These are phyloP conservation scores for Kernera saxatilis DNA, from an alignment of 345 rosid genomes.

Conservation along the genomic window DNA sequence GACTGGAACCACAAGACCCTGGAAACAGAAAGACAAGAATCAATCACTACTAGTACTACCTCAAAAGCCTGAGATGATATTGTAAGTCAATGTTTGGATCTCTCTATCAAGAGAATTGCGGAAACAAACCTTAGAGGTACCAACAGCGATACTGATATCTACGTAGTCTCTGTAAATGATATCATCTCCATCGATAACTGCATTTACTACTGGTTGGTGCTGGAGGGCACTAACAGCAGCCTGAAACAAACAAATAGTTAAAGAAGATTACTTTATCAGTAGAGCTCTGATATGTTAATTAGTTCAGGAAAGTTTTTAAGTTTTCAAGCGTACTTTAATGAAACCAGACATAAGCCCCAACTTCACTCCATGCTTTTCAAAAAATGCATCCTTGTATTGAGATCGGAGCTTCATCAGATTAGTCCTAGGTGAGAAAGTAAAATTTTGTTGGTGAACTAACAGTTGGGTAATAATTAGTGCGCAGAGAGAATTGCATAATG, in stretches of 20 bases:
- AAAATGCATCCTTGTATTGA: conserved; percentile 92
- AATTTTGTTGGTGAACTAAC: background rate
- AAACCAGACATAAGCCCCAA: conserved; percentile 98
- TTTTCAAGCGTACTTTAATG: conserved; percentile 50
- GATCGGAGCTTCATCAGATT: conserved; percentile 97
- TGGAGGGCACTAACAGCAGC: conserved; percentile 98
- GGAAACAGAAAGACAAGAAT: conserved; percentile 4
- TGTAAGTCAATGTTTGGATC: background rate
- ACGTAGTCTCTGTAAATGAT: conserved; percentile 92
- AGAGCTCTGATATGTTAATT: background rate
- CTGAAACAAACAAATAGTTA: conserved; percentile 36
- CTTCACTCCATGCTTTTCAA: conserved; percentile 96
- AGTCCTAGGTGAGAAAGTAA: conserved; percentile 49
- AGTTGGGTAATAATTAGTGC: background rate
- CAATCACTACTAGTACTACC: conserved; percentile 1
- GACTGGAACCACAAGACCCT: conserved; percentile 96
- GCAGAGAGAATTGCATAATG: background rate
- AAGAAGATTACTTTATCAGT: background rate
- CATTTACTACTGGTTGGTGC: conserved; percentile 92
- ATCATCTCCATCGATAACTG: conserved; percentile 98
- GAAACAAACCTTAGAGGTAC: conserved; percentile 52
- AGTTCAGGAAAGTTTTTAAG: background rate
- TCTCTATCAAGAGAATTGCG: background rate
- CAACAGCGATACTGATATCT: conserved; percentile 88
- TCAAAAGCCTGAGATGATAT: background rate